These are phyloP conservation scores for Solanum bulbocastanum DNA, from an alignment of 257 asterid genomes.

Conservation along the genomic window DNA sequence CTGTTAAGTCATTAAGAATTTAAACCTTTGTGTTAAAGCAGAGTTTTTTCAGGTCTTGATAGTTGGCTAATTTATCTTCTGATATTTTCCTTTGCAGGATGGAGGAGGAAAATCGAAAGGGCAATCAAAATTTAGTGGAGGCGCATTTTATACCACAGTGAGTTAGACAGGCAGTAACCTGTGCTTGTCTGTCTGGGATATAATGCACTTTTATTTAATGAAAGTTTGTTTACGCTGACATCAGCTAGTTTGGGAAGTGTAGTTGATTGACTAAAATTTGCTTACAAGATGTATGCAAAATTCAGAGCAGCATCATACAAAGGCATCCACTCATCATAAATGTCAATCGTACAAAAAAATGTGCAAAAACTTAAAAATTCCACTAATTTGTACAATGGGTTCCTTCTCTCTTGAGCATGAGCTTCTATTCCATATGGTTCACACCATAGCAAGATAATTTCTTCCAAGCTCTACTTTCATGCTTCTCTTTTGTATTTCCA, in stretches of 20 bases:
- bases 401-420: not conserved
- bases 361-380: not conserved
- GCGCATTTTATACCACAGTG: constrained; percentile 56
- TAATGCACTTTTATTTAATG: not conserved
- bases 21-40: not conserved
- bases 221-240: not conserved
- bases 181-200: not conserved
- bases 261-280: not conserved
- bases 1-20: not conserved
- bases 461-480: not conserved
- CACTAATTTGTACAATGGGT: not conserved
- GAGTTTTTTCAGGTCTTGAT: not conserved
- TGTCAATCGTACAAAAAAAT: not conserved
- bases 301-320: not conserved
- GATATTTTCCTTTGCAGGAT: constrained; percentile 27
- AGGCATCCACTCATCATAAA: not conserved
- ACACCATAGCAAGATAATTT: not conserved
- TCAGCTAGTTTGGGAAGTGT: not conserved
- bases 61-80: not conserved
- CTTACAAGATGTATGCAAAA: not conserved
- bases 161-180: constrained; percentile 9
- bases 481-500: not conserved
- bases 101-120: constrained; percentile 48
- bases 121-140: constrained; percentile 54
- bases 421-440: not conserved